Evolutionary conservation across 164 flowering plant genomes (phyloP), one percentile per base, ranked within the genome.

Genomic region (Stephania japonica): DNA sequence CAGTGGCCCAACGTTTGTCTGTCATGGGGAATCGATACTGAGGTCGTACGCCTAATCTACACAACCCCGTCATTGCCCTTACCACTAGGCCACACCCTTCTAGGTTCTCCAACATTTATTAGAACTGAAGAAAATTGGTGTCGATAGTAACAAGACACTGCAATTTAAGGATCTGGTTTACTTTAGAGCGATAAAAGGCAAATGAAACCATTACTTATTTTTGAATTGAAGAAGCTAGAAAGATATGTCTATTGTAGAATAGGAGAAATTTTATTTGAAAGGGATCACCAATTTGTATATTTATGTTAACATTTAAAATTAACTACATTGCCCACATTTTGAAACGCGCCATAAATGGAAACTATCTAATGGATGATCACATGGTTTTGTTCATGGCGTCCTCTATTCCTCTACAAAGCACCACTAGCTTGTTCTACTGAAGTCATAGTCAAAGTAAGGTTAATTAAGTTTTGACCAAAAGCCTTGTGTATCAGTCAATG

Each of bases 91-190:
- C n/a, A n/a, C 32, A 81, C 81, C 19, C 75, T 80, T n/a, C n/a
- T n/a, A 78, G 16, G 70, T 81, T 76, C n/a, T 84, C 86, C n/a
- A n/a, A n/a, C n/a, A n/a, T n/a, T n/a, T 72, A 80, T 80, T 13
- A 81, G 85, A 23, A 78, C 77, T 75, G 74, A 25, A 62, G 61
- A 72, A 21, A 72, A 72, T 43, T 72, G 67, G 49, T 42, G 38
- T 42, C 26, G n/a, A n/a, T 23, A 41, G 16, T 53, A 6, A 47
- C 16, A 27, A 18, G 72, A 68, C 65, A 21, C 16, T 43, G 66
- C 26, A 65, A 6, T 65, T 26, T 65, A 38, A 65, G 38, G 5
- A 65, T 65, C 68, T 65, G 68, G 41, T 65, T 65, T 26, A 38
- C 68, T 6, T 26, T 2, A 65, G 68, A 65, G 68, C 68, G 38